These are phyloP conservation scores for Knoxia roxburghii DNA, from an alignment of 257 asterid genomes.

Conservation along the genomic window DNA sequence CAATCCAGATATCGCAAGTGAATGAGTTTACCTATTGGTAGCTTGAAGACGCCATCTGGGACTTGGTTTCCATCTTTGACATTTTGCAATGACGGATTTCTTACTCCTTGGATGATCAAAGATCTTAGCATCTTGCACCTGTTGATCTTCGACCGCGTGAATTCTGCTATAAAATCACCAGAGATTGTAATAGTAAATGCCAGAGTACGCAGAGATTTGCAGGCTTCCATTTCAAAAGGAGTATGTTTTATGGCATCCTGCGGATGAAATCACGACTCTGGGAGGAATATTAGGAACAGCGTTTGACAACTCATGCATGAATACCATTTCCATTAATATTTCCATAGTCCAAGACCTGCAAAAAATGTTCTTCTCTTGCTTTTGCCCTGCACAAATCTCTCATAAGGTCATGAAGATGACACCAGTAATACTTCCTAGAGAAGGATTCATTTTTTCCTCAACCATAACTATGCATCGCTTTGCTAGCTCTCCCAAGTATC, in stretches of 20 bases:
- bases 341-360: neutral
- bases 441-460: neutral
- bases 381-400: constrained; percentile 2
- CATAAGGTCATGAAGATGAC: constrained; percentile 12
- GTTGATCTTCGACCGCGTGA: too few species aligned
- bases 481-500: neutral
- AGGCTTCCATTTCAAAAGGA: too few species aligned
- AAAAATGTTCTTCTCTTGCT: constrained; percentile 10
- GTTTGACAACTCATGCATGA: neutral
- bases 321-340: too few species aligned
- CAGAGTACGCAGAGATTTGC: too few species aligned
- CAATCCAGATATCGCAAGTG: neutral
- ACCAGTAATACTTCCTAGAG: neutral
- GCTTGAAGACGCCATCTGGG: too few species aligned
- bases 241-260: too few species aligned
- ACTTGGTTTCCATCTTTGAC: too few species aligned
- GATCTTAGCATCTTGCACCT: too few species aligned
- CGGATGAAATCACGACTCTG: neutral
- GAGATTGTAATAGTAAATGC: too few species aligned
- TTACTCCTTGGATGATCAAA: neutral
- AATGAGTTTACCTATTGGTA: neutral
- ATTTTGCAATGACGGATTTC: neutral
- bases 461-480: too few species aligned
- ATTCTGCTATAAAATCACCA: too few species aligned
- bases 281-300: neutral